These are phyloP conservation scores for Gossypium armourianum DNA, from an alignment of 441 rosid species.

Conservation along the genomic window DNA sequence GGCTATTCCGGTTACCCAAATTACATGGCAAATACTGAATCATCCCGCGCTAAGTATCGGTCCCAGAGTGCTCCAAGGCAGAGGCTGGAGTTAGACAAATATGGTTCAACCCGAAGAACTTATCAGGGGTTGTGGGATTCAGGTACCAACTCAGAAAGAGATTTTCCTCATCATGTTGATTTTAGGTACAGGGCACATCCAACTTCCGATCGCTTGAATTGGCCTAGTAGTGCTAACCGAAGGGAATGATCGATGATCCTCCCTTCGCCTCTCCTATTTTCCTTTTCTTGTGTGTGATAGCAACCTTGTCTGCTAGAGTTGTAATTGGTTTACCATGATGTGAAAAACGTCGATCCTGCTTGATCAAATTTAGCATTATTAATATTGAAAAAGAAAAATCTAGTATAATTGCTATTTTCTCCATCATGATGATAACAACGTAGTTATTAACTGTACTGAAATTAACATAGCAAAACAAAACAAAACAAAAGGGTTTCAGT, in stretches of 20 bases:
- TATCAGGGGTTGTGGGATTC: constrained; percentile 34
- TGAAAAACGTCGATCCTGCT: constrained; percentile 5
- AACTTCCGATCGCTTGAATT: constrained; percentile 23
- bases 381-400: neutral
- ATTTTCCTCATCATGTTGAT: constrained; percentile 27
- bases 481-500: neutral
- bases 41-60: constrained; percentile 57
- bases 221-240: constrained; percentile 23
- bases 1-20: constrained; percentile 47
- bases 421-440: neutral
- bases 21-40: constrained; percentile 68
- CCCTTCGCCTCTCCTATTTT: neutral
- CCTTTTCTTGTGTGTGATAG: constrained; percentile 12
- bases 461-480: neutral
- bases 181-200: constrained; percentile 20
- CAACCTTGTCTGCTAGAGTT: constrained; percentile 13
- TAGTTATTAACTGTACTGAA: neutral
- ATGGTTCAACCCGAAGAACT: constrained; percentile 26
- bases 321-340: constrained; percentile 27
- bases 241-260: constrained; percentile 21
- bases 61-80: constrained; percentile 69
- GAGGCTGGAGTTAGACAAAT: constrained; percentile 38
- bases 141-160: constrained; percentile 31
- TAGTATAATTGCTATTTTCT: neutral
- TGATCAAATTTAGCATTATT: neutral